Evolutionary conservation across 805 yeast genomes (phyloP).

Genomic region (Kuraishia hungarica): DNA sequence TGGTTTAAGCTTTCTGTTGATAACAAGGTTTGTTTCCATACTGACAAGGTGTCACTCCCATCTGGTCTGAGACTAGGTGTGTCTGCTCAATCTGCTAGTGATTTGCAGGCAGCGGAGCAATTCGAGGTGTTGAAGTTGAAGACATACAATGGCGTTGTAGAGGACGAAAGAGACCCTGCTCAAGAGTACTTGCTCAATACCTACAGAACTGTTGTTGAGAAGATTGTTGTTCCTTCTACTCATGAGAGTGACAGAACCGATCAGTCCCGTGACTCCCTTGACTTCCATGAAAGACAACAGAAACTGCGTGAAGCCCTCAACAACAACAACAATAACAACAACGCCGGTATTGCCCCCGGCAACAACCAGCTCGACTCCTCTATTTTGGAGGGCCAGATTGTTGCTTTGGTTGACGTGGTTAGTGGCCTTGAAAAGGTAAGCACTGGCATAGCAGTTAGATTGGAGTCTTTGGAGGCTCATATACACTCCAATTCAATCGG

Average conservation of each 20-base stretch:
- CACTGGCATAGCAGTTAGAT: not conserved
- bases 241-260: not conserved
- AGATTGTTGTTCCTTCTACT: not conserved
- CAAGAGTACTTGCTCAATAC: not conserved
- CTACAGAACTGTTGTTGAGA: not conserved
- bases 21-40: conserved; percentile 62
- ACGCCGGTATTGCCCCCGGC: too few species aligned
- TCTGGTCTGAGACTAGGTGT: conserved; percentile 41
- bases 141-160: conserved; percentile 40
- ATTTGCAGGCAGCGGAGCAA: conserved; percentile 34
- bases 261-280: conserved; percentile 1
- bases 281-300: conserved; percentile 12
- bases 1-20: conserved; percentile 58
- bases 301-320: conserved; percentile 1
- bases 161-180: not conserved
- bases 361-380: not conserved
- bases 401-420: not conserved
- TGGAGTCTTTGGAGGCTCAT: not conserved
- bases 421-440: not conserved
- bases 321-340: too few species aligned
- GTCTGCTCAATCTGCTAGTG: conserved; percentile 35
- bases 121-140: conserved; percentile 58
- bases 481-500: not conserved
- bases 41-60: conserved; percentile 43
- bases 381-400: not conserved